Conservation (phyloP, 768 basidiomycete species). For the Naganishia randhawae region DNA sequence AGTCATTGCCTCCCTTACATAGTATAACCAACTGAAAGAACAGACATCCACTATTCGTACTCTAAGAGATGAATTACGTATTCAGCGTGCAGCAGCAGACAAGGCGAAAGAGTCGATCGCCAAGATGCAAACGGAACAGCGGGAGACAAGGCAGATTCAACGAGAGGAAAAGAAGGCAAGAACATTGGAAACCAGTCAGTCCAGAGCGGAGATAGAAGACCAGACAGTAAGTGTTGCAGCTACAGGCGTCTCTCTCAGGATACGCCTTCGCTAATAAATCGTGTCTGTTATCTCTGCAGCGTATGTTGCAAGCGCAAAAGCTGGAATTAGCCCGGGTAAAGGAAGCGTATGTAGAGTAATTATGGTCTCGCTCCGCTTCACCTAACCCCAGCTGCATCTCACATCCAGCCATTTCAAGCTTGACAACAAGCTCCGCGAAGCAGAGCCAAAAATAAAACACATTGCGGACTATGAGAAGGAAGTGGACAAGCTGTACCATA, state of each 20-base stretch:
- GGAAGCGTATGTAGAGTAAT: conserved; percentile 15
- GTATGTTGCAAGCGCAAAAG: conserved; percentile 15
- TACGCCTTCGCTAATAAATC: background rate
- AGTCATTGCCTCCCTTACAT: background rate
- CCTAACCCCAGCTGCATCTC: background rate
- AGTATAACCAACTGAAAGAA: conserved; percentile 28
- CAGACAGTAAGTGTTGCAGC: background rate
- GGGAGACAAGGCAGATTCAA: conserved; percentile 21
- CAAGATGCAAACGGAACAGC: conserved; percentile 18
- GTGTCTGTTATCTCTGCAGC: background rate
- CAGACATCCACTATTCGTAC: conserved; percentile 18
- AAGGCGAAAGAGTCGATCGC: conserved; percentile 11
- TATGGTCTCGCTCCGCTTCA: background rate
- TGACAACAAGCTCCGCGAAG: conserved; percentile 22
- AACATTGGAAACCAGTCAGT: conserved; percentile 11
- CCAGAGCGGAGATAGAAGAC: conserved; percentile 21
- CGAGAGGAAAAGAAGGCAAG: conserved; percentile 17
- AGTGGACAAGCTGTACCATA: conserved; percentile 22
- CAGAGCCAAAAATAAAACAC: conserved; percentile 28
- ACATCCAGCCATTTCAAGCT: conserved; percentile 23
- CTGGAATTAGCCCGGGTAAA: conserved; percentile 23
- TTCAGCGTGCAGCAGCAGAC: conserved; percentile 14
- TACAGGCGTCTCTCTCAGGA: background rate
- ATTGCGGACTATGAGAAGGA: conserved; percentile 25
- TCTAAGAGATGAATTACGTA: conserved; percentile 18